Evolutionary conservation across 2,329 filamentous ascomycete genomes (phyloP).

Genomic region (Teratosphaeria nubilosa): DNA sequence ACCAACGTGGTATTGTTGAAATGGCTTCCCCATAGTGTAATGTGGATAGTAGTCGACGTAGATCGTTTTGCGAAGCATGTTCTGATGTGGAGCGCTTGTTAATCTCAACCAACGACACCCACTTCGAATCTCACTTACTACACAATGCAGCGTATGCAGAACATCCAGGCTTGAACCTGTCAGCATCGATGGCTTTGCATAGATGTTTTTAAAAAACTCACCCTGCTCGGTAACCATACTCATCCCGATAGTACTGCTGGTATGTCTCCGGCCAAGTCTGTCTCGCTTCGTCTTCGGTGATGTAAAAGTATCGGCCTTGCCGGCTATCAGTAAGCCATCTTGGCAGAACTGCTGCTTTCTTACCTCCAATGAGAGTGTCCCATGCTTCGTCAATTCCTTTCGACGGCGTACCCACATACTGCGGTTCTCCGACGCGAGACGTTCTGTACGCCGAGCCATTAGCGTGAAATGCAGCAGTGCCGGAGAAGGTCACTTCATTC

Average conservation of each 20-base stretch:
- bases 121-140: neutral
- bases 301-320: slow-evolving; percentile 8
- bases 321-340: neutral
- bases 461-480: neutral
- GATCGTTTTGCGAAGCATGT: slow-evolving; percentile 4
- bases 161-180: slow-evolving; percentile 6
- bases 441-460: neutral
- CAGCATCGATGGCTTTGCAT: neutral
- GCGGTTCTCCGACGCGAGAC: neutral
- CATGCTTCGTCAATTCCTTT: neutral
- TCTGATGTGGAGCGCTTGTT: neutral
- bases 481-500: neutral
- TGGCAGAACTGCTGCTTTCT: neutral
- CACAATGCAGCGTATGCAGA: slow-evolving; percentile 12
- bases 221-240: neutral
- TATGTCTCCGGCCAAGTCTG: slow-evolving; percentile 4
- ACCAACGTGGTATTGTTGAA: neutral
- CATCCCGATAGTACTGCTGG: neutral
- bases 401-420: neutral
- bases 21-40: neutral
- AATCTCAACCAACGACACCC: too few species aligned
- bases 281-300: slow-evolving; percentile 11
- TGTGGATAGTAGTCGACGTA: slow-evolving; percentile 5
- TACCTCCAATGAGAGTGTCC: neutral
- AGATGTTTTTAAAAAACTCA: neutral